Evolutionary conservation across 2,329 filamentous ascomycete genomes (phyloP).

Genomic region (Acephala macrosclerotiorum): DNA sequence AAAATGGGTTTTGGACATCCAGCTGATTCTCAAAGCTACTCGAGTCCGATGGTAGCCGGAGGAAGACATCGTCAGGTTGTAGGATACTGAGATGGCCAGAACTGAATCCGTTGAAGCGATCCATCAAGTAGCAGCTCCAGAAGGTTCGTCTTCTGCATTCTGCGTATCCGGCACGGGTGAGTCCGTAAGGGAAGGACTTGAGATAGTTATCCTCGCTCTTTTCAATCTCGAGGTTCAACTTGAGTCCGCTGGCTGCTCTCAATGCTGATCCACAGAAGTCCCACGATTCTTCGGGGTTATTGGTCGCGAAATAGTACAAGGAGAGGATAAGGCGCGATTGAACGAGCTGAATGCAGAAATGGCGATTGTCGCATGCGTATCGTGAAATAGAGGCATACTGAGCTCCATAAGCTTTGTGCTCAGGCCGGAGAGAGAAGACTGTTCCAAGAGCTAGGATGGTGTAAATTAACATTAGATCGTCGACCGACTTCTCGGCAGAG

Average conservation of each 20-base stretch:
- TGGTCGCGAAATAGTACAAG: slow-evolving; percentile 69
- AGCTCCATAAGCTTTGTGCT: slow-evolving; percentile 52
- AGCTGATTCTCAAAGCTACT: slow-evolving; percentile 67
- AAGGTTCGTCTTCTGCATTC: slow-evolving; percentile 76
- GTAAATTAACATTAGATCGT: slow-evolving; percentile 67
- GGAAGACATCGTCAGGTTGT: slow-evolving; percentile 69
- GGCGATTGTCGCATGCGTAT: slow-evolving; percentile 61
- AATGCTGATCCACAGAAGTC: slow-evolving; percentile 70
- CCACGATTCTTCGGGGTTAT: slow-evolving; percentile 65
- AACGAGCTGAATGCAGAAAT: slow-evolving; percentile 67
- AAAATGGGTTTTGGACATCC: slow-evolving; percentile 64
- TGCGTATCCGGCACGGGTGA: slow-evolving; percentile 63
- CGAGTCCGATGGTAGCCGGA: slow-evolving; percentile 69
- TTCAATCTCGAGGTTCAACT: slow-evolving; percentile 68
- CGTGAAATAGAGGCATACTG: slow-evolving; percentile 62
- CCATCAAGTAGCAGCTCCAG: slow-evolving; percentile 75
- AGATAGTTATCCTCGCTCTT: slow-evolving; percentile 50
- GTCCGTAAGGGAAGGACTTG: slow-evolving; percentile 60
- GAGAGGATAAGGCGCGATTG: slow-evolving; percentile 73
- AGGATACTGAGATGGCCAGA: slow-evolving; percentile 62
- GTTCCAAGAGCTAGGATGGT: slow-evolving; percentile 64
- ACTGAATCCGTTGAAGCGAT: slow-evolving; percentile 69
- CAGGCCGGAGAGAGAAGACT: slow-evolving; percentile 57
- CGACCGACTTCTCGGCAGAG: slow-evolving; percentile 52
- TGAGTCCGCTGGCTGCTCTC: slow-evolving; percentile 64